A percentile compares a stretch with the other conserved stretches of the same genome.
These are phyloP conservation scores for Albatrellus ellisii DNA, from an alignment of 768 basidiomycete genomes.

Conservation along the genomic window DNA sequence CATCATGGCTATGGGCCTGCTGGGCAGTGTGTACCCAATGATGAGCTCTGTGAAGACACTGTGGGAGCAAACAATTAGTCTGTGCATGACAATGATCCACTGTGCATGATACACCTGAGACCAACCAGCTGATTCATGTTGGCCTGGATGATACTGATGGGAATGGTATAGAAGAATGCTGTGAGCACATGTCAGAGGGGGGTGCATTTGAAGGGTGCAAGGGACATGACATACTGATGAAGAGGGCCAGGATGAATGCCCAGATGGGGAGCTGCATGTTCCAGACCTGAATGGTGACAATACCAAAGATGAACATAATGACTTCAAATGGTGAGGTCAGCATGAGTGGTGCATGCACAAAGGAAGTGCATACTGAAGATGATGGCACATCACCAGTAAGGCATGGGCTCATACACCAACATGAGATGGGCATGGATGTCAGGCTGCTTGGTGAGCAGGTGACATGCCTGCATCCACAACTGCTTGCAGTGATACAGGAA, in stretches of 20 bases:
- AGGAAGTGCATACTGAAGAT: too few species aligned
- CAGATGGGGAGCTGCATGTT: slow-evolving; percentile 61
- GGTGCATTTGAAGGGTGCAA: too few species aligned
- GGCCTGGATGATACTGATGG: slow-evolving; percentile 68
- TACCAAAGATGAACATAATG: slow-evolving; percentile 51
- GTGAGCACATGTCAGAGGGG: slow-evolving; percentile 16
- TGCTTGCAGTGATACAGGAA: slow-evolving; percentile 72
- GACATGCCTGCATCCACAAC: slow-evolving; percentile 56
- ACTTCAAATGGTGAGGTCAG: too few species aligned
- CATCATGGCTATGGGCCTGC: slow-evolving; percentile 71
- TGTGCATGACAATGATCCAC: neutral
- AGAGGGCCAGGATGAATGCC: slow-evolving; percentile 56
- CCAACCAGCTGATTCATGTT: slow-evolving; percentile 70
- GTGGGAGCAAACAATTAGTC: slow-evolving; percentile 28
- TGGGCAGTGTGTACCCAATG: slow-evolving; percentile 71
- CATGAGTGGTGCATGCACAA: too few species aligned
- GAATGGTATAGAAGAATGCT: slow-evolving; percentile 53
- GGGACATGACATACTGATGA: slow-evolving; percentile 31
- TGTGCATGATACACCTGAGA: slow-evolving; percentile 33
- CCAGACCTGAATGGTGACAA: slow-evolving; percentile 61
- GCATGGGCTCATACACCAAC: slow-evolving; percentile 66
- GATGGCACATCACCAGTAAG: slow-evolving; percentile 55
- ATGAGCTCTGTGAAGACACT: slow-evolving; percentile 69
- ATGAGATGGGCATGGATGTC: slow-evolving; percentile 79
- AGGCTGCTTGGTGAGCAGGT: slow-evolving; percentile 62